Evolutionary conservation across 345 rosid genomes (phyloP).

Genomic region (Corymbia maculata): DNA sequence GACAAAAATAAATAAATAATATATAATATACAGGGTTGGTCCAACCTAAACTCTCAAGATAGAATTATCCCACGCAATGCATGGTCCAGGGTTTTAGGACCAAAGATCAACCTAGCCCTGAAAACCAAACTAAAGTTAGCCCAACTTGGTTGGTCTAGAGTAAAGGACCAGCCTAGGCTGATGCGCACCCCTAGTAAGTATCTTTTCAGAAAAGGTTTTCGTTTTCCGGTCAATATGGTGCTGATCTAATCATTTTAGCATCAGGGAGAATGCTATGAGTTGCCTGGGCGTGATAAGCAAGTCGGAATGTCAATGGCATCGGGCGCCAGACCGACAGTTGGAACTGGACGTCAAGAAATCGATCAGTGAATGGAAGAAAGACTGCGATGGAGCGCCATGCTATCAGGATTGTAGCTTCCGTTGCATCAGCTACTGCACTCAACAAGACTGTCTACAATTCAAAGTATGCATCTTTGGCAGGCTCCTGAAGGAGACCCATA

Average conservation of each 20-base stretch:
- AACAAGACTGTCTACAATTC: not conserved
- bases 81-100: too few species aligned
- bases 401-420: not conserved
- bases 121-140: too few species aligned
- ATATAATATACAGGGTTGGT: too few species aligned
- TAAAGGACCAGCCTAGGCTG: too few species aligned
- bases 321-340: not conserved
- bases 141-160: too few species aligned
- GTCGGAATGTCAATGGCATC: not conserved
- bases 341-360: not conserved
- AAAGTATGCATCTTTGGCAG: not conserved
- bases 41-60: too few species aligned
- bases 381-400: not conserved
- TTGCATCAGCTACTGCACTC: not conserved
- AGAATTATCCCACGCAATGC: too few species aligned
- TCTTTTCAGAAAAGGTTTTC: not conserved
- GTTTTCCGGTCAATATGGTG: not conserved
- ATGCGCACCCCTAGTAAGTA: too few species aligned
- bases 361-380: not conserved
- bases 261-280: not conserved
- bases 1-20: too few species aligned
- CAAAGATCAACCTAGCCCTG: too few species aligned
- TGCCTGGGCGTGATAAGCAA: not conserved
- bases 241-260: not conserved
- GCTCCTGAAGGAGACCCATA: slow-evolving; percentile 4